Base-by-base conservation (phyloP, 805 yeast species). In the Sugiyamaella smithiae region DNA sequence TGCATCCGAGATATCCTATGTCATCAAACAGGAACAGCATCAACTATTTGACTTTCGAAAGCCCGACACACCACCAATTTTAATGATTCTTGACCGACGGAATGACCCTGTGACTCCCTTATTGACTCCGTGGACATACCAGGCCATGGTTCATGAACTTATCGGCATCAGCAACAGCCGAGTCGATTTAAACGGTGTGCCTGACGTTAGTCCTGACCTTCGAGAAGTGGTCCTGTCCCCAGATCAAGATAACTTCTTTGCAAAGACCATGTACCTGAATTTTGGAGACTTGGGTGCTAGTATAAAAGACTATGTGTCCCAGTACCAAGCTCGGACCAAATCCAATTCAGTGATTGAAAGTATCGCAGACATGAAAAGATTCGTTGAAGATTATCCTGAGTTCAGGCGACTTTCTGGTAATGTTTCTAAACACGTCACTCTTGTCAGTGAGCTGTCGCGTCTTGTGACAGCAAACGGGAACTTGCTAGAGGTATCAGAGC, bases 71-170 rank as follows among this genome's bases (percentile, higher is more conserved):
- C 80, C 89, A 1, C 95, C 97, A 1, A 60, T 85, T 5, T 67
- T 95, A 41, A 66, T 93, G 9, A 72, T 93, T 1, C 61, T 93
- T 42, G 98, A 93, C 66, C 74, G 99, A 46, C 78, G 82, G 50
- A 85, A 80, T 60, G 99, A 93, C 67, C 97, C 99, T 1, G 73
- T 91, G 11, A 91, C 99, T 0, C 97, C 99, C 1, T 73, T 93
- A 25, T 69, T 93, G 43, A 80, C 84, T 33, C 99, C 98, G 1
- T 93, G 99, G 99, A 90, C 99, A 1, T 93, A 88, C 67, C 98
- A 91, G 63, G 86, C 97, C 1, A 91, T 93, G 98, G 88, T 93
- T 14, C 96, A 91, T 64, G 98, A 95, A 64, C 75, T 89, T 19
- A 71, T 93, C 25, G 96, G 91, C 1, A 86, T 93, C 50, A 70